Evolutionary conservation across 371 early-diverging fungal species (phyloP), one percentile per base, ranked within the genome.

Genomic region (Circinella umbellata): DNA sequence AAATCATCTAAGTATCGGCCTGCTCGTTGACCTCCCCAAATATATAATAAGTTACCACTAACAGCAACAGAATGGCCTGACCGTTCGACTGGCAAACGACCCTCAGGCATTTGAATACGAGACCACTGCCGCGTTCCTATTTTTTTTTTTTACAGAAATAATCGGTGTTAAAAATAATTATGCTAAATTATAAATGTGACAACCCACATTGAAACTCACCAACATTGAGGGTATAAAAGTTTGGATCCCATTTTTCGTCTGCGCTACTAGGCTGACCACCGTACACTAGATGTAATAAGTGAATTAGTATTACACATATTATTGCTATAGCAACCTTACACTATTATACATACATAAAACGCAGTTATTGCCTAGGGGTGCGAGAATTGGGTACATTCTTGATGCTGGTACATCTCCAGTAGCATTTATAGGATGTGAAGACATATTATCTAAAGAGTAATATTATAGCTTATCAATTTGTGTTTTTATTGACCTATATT

Each of bases 21-120:
- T 37, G 88, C 85, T 13, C 80, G 74, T n/a, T 89, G 89, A 4
- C 93, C 93, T 63, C 93, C 92, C 78, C 88, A 89, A 61, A 93
- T 77, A 66, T 87, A 91, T 76, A 93, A 82, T 47, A 81, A 82
- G 38, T 86, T 84, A 10, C 89, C 88, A 39, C 86, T 80, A n/a
- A 86, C 78, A 55, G 85, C 86, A 10, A 88, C 86, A 7, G 90
- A 79, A 75, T 93, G 93, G 20, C 90, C 91, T 63, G 85, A 86
- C 65, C 93, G 88, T 34, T 91, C 92, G 9, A 73, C 71, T 39
- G 90, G 89, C 38, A 76, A 74, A 49, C 61, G 61, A 17, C 89
- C 90, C 47, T 86, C 84, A 72, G 13, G 37, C 35, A 88, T 81
- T 8, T 71, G 66, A 15, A 81, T 69, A 39, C 77, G 78, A 51